These are phyloP conservation scores for Citrus hindsii DNA, from an alignment of 345 rosid genomes.

Conservation along the genomic window DNA sequence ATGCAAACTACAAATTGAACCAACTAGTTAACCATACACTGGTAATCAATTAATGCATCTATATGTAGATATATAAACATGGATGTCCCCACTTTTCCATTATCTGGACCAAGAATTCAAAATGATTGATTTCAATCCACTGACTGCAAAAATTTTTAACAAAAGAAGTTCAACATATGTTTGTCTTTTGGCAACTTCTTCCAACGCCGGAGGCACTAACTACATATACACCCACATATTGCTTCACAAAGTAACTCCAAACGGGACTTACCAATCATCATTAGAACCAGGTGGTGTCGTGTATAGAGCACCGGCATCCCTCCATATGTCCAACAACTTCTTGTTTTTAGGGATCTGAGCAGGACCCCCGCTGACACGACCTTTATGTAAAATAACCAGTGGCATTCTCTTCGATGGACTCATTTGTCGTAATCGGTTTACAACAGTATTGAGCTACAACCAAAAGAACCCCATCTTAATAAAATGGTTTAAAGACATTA, in stretches of 20 bases:
- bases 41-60: too few species aligned
- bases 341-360: constrained; percentile 58
- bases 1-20: too few species aligned
- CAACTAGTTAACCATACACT: too few species aligned
- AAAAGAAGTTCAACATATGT: not conserved
- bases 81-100: not conserved
- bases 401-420: constrained; percentile 78
- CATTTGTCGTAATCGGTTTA: constrained; percentile 43
- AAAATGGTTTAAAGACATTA: constrained; percentile 1
- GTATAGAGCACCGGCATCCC: constrained; percentile 70
- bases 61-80: not conserved
- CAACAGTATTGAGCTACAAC: constrained; percentile 64
- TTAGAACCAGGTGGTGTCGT: constrained; percentile 89
- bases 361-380: constrained; percentile 70
- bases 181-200: not conserved
- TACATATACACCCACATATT: too few species aligned
- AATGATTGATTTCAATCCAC: not conserved
- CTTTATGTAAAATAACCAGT: constrained; percentile 71
- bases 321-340: constrained; percentile 68
- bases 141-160: not conserved
- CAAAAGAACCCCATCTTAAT: not conserved
- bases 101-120: not conserved
- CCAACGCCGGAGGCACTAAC: too few species aligned
- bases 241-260: too few species aligned
- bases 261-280: constrained; percentile 77